Base-by-base conservation (phyloP, 768 basidiomycete species). In the Gautieria morchelliformis region DNA sequence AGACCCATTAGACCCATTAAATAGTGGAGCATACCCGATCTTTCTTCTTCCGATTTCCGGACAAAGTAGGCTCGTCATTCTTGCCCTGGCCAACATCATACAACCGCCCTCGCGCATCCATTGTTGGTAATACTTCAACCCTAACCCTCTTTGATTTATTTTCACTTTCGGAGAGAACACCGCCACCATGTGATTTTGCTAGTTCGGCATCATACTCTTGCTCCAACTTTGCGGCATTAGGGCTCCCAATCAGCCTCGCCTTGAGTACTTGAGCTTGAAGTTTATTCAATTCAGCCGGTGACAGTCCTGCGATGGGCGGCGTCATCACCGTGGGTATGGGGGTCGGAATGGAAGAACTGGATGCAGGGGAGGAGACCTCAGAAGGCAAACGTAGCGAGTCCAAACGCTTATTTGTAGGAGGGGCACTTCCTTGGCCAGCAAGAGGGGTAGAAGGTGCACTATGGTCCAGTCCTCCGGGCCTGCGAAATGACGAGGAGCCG, bases 271-370 rank as follows among this genome's bases (percentile, higher is more conserved):
- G 86, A 4, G 95, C 95, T 69, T 99, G 95, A 1, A 99, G 71
- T 65, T 84, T 88, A 69, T 99, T 98, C 47, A 98, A 73, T 15
- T 87, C 89, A 1, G 86, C 85, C 2, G 85, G 84, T 0, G 87
- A 87, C 56, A 89, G 65, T 0, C 77, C 77, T 5, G 84, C 76
- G 63, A 52, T 60, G 12, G 80, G 75, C 1, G 93, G 93, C 0
- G 91, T 88, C 79, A 97, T 84, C 6, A 93, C 93, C 2, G 85
- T 85, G 0, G 94, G 95, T 53, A 98, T 84, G 2, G 95, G 92
- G 0, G 94, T 96, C 79, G 83, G 3, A 80, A 73, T 63, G 82
- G 84, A 20, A 76, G 70, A 5, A 82, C 70, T 1, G 81, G 83
- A 14, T 17, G 49, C 3, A 84, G 87, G 55, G 8, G 58, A 46